A percentile compares a stretch with the other conserved stretches of the same genome.
Evolutionary conservation across 306 rosid species (phyloP).

Genomic region (Trifolium subterraneum): DNA sequence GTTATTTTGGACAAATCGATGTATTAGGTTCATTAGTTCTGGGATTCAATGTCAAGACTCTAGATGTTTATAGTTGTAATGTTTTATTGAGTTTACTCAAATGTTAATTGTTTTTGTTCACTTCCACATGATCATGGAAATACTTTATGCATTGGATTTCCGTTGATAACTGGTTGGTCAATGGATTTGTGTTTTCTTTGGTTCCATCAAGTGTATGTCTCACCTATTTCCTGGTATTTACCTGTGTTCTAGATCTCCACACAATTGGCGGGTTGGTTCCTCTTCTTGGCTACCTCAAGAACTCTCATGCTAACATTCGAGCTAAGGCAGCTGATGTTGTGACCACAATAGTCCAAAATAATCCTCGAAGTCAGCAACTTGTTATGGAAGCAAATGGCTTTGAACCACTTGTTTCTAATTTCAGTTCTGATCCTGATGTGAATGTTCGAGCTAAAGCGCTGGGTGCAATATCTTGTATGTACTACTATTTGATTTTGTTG

Average conservation of each 20-base stretch:
- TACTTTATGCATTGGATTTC: not conserved
- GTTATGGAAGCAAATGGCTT: constrained; percentile 96
- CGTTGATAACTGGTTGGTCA: not conserved
- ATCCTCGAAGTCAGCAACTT: constrained; percentile 81
- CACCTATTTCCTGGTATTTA: constrained; percentile 33
- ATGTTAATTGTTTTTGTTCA: not conserved
- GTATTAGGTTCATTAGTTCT: not conserved
- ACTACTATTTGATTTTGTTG: not conserved
- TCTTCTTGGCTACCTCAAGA: constrained; percentile 80
- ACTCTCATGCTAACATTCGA: constrained; percentile 81
- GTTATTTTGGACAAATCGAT: not conserved
- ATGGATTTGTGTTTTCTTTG: not conserved
- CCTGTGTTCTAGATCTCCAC: constrained; percentile 67
- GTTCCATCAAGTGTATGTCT: constrained; percentile 24
- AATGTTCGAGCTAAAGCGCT: constrained; percentile 78
- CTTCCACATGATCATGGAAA: not conserved
- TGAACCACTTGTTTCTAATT: constrained; percentile 74
- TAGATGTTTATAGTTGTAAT: too few species aligned
- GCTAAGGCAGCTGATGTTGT: constrained; percentile 98
- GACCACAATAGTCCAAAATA: constrained; percentile 91
- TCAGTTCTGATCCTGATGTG: constrained; percentile 80
- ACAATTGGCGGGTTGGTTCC: constrained; percentile 90
- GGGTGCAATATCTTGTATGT: constrained; percentile 92
- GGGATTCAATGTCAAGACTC: too few species aligned
- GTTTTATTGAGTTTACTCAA: not conserved